Evolutionary conservation across 108 stramenopile genomes (phyloP).

Genomic region (Fragilaria radians): DNA sequence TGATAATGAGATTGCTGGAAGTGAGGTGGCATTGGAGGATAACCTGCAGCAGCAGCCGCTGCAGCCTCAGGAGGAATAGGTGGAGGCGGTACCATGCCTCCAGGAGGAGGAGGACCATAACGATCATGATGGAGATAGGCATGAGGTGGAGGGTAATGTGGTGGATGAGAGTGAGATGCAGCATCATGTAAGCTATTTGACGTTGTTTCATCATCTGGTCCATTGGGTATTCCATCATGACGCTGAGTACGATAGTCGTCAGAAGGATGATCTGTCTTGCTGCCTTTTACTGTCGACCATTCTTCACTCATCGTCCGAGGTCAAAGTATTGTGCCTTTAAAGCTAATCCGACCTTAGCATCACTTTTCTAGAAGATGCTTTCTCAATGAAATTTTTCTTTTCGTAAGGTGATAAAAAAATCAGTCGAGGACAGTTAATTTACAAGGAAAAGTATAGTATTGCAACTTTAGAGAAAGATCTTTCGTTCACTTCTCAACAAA

Average conservation of each 20-base stretch:
- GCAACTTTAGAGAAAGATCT: too few relatives aligned
- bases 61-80: not conserved
- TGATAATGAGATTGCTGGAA: constrained; percentile 21
- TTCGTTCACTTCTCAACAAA: not conserved
- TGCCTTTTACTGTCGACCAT: not conserved
- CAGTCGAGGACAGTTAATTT: too few relatives aligned
- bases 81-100: not conserved
- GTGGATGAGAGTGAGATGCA: not conserved
- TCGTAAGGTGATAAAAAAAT: too few relatives aligned
- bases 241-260: not conserved
- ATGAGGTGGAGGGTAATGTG: not conserved
- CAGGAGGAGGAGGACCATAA: not conserved
- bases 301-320: not conserved
- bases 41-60: constrained; percentile 2
- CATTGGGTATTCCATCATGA: not conserved
- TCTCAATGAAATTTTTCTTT: too few relatives aligned
- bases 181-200: not conserved
- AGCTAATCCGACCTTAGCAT: too few relatives aligned
- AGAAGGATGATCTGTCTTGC: not conserved
- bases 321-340: not conserved
- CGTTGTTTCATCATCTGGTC: not conserved
- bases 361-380: too few relatives aligned
- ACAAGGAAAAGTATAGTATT: too few relatives aligned
- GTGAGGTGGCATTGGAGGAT: constrained; percentile 26
- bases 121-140: not conserved